phyloP scores from a whole-genome alignment of 1,284 basidiomycete genomes.

The Schizophyllum commune region DNA sequence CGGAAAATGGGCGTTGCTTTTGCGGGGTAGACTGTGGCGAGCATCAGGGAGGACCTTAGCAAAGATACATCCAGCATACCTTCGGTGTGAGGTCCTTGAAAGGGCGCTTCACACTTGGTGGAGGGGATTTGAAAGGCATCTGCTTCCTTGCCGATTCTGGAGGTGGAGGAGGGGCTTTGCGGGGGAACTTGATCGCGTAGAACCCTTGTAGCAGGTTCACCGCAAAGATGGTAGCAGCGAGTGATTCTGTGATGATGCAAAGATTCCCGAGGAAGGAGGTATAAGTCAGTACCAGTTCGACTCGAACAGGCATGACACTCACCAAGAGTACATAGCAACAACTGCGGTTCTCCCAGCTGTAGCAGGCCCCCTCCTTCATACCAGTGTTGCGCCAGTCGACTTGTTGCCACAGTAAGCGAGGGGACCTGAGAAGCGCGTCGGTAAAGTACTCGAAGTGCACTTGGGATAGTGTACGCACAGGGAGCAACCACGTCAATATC shows the following conservation, averaged over 20 bases:
- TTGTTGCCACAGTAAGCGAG: neutral
- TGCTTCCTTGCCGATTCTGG: neutral
- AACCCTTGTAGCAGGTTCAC: neutral
- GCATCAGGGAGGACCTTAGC: too few species aligned
- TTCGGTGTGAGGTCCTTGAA: neutral
- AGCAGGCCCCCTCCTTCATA: neutral
- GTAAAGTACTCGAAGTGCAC: neutral
- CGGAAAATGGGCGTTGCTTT: neutral
- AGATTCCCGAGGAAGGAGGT: too few species aligned
- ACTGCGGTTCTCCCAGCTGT: neutral
- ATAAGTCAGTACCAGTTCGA: too few species aligned
- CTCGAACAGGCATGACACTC: neutral
- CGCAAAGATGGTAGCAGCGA: neutral
- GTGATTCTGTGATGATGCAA: neutral
- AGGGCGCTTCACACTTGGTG: neutral
- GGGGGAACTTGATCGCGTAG: neutral
- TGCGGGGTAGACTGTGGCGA: neutral
- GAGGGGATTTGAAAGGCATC: neutral
- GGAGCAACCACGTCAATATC: neutral
- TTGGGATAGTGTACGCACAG: neutral
- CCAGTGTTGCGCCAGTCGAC: neutral
- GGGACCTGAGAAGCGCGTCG: neutral
- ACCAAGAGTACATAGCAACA: neutral
- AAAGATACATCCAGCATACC: too few species aligned
- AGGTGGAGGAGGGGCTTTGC: neutral